A percentile compares a stretch with the other conserved stretches of the same genome.
Conservation (phyloP, 164 flowering plant genomes). For the Annona squamosa region DNA sequence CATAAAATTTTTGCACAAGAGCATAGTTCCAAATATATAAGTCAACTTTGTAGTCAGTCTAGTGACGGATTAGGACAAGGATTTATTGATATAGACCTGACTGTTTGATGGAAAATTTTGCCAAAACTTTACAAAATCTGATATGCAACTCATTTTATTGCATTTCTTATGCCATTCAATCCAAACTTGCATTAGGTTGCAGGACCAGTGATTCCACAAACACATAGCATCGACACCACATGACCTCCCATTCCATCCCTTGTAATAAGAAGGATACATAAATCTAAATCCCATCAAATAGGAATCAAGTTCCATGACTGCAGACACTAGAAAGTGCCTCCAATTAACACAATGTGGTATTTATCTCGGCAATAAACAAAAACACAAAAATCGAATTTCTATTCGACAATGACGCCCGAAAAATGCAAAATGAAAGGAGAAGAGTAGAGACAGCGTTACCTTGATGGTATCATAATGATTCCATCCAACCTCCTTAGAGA, state of each 20-base stretch:
- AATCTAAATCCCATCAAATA: too few relatives aligned
- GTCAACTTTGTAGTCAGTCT: too few relatives aligned
- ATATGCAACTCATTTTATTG: background rate
- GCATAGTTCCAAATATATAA: too few relatives aligned
- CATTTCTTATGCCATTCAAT: background rate
- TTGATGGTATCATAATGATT: slow-evolving; percentile 55
- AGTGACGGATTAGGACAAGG: too few relatives aligned
- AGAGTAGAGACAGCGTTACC: slow-evolving; percentile 20
- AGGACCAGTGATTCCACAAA: background rate
- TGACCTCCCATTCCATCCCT: background rate
- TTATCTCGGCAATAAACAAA: too few relatives aligned
- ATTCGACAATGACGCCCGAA: too few relatives aligned
- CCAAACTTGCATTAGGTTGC: background rate
- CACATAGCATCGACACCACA: background rate
- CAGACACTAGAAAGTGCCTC: too few relatives aligned
- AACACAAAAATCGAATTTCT: too few relatives aligned
- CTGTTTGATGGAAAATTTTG: background rate
- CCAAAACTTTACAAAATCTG: background rate
- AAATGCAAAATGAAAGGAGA: background rate
- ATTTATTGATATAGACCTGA: background rate
- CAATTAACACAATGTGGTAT: too few relatives aligned
- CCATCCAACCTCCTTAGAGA: slow-evolving; percentile 77
- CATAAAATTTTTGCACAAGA: too few relatives aligned
- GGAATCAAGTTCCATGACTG: too few relatives aligned
- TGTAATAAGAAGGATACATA: too few relatives aligned